Conservation (phyloP, 805 yeast species). For the Teunomyces barrocoloradensis region DNA sequence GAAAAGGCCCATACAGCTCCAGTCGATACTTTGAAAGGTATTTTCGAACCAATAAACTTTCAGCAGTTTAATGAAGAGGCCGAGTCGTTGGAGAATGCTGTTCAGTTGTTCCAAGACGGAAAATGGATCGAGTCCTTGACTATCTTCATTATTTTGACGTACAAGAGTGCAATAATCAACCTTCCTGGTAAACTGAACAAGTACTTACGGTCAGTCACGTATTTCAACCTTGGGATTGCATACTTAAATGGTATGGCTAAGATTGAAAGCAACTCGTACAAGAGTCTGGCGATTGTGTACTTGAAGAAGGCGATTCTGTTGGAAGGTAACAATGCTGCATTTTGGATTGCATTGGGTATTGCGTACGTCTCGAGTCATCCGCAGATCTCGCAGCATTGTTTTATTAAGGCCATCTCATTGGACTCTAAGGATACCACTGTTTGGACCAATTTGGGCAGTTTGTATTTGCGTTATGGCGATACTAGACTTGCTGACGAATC, state of each 20-base stretch:
- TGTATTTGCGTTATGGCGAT: slow-evolving; percentile 71
- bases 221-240: slow-evolving; percentile 72
- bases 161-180: slow-evolving; percentile 42
- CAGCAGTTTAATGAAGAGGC: slow-evolving; percentile 8
- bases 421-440: slow-evolving; percentile 64
- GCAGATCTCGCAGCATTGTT: slow-evolving; percentile 86
- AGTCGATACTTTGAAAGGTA: slow-evolving; percentile 12
- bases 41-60: slow-evolving; percentile 18
- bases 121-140: slow-evolving; percentile 31
- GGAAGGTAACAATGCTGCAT: slow-evolving; percentile 66
- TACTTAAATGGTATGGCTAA: slow-evolving; percentile 45
- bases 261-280: slow-evolving; percentile 17
- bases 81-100: neutral
- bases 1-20: slow-evolving; percentile 54
- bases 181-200: slow-evolving; percentile 42
- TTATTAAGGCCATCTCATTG: slow-evolving; percentile 73
- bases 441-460: slow-evolving; percentile 81
- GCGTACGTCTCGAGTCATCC: slow-evolving; percentile 65
- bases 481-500: slow-evolving; percentile 69
- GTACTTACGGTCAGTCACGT: slow-evolving; percentile 49
- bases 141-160: slow-evolving; percentile 43
- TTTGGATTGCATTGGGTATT: slow-evolving; percentile 84
- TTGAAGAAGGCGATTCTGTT: slow-evolving; percentile 67
- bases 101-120: slow-evolving; percentile 14
- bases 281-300: slow-evolving; percentile 53